phyloP scores from a whole-genome alignment of 176 grass and related monocot genomes.

The Oryza longistaminata region DNA sequence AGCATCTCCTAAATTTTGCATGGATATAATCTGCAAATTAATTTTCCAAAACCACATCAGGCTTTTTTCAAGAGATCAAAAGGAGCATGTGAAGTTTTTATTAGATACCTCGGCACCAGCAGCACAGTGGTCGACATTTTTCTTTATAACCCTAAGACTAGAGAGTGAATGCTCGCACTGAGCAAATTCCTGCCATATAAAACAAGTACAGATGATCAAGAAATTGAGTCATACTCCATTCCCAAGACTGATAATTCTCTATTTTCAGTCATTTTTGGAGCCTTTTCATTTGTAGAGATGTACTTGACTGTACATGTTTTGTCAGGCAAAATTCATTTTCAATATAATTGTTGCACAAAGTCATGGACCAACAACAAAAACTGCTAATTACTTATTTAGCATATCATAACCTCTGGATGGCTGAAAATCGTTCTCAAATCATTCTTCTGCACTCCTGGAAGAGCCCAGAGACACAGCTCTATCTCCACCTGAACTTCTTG shows the following conservation, averaged over 20 bases:
- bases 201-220: neutral
- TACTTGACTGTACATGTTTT: neutral
- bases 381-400: neutral
- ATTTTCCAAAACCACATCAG: neutral
- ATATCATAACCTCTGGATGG: slow-evolving; percentile 47
- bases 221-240: too few species aligned
- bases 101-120: slow-evolving; percentile 53
- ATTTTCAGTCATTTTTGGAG: neutral
- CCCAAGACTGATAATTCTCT: neutral
- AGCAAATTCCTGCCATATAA: slow-evolving; percentile 47
- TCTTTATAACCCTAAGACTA: slow-evolving; percentile 43
- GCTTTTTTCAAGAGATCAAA: neutral
- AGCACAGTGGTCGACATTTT: slow-evolving; percentile 54
- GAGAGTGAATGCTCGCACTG: slow-evolving; percentile 57
- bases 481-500: slow-evolving; percentile 57
- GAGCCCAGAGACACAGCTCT: slow-evolving; percentile 59
- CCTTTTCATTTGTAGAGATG: neutral
- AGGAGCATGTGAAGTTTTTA: neutral
- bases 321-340: neutral
- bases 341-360: neutral
- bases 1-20: slow-evolving; percentile 50
- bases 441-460: slow-evolving; percentile 45
- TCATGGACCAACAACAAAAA: neutral
- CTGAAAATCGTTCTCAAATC: slow-evolving; percentile 53
- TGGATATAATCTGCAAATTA: slow-evolving; percentile 48